Conservation (phyloP, 306 rosid genomes). For the Chamaecrista fasciculata region DNA sequence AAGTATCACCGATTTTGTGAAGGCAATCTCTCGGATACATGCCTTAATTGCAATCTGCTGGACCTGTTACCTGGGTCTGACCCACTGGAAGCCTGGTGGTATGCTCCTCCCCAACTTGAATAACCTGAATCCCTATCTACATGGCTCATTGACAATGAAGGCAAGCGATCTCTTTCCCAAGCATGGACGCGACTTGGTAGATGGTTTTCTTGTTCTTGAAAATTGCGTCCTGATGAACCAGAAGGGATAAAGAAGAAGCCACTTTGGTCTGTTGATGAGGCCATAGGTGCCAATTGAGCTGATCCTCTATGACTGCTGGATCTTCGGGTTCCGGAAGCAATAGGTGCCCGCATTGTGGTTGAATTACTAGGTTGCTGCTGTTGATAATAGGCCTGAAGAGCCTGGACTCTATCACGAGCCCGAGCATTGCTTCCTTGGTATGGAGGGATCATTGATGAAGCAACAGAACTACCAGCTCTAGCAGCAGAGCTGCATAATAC, state of each 20-base stretch:
- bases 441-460: slow-evolving; percentile 89
- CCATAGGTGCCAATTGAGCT: slow-evolving; percentile 58
- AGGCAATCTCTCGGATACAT: slow-evolving; percentile 72
- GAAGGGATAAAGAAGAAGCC: slow-evolving; percentile 75
- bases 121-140: slow-evolving; percentile 69
- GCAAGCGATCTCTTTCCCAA: slow-evolving; percentile 86
- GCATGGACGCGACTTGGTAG: slow-evolving; percentile 51
- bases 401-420: slow-evolving; percentile 89
- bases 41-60: slow-evolving; percentile 64
- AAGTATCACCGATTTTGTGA: slow-evolving; percentile 71
- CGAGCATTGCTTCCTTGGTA: slow-evolving; percentile 97
- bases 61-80: slow-evolving; percentile 63
- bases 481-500: slow-evolving; percentile 68
- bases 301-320: slow-evolving; percentile 70
- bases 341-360: slow-evolving; percentile 59
- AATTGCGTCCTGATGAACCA: slow-evolving; percentile 72
- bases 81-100: slow-evolving; percentile 66
- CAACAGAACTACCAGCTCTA: slow-evolving; percentile 82
- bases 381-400: slow-evolving; percentile 95
- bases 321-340: slow-evolving; percentile 59
- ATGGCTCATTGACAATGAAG: slow-evolving; percentile 56
- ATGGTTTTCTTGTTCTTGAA: slow-evolving; percentile 68
- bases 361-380: slow-evolving; percentile 73
- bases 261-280: slow-evolving; percentile 75
- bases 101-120: no score